These are phyloP conservation scores for Hapsidospora chrysogenum DNA, from an alignment of 495 filamentous ascomycete species.

Conservation along the genomic window DNA sequence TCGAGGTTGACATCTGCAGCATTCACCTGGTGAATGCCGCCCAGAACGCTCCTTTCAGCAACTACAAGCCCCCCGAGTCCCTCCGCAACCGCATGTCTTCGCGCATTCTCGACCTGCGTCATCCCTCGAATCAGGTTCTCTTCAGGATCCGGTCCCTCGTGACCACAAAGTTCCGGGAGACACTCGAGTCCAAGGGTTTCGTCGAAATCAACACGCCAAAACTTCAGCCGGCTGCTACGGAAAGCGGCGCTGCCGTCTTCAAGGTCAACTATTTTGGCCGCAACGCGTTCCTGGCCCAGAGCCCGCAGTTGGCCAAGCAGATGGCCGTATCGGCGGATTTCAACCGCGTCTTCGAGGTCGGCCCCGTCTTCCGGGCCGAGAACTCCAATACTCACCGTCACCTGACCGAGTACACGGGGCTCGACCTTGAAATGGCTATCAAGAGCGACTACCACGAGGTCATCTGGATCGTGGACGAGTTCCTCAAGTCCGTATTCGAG, in stretches of 20 bases:
- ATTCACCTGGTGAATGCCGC: constrained; percentile 17
- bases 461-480: constrained; percentile 58
- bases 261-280: constrained; percentile 85
- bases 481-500: constrained; percentile 79
- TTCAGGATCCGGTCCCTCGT: constrained; percentile 66
- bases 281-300: constrained; percentile 80
- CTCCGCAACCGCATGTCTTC: constrained; percentile 29
- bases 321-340: constrained; percentile 89
- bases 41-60: constrained; percentile 5
- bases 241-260: constrained; percentile 91
- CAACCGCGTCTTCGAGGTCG: constrained; percentile 79
- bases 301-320: constrained; percentile 87
- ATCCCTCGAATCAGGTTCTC: constrained; percentile 72
- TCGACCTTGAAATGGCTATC: constrained; percentile 92
- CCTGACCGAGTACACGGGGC: constrained; percentile 87
- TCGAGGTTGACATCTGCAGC: constrained; percentile 36
- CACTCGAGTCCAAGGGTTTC: constrained; percentile 62
- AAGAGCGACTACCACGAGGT: constrained; percentile 84
- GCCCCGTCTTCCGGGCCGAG: constrained; percentile 92
- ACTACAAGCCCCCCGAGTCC: constrained; percentile 8
- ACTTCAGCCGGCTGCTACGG: constrained; percentile 74
- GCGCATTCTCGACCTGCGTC: constrained; percentile 70
- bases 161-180: constrained; percentile 60
- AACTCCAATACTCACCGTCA: constrained; percentile 95
- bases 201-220: constrained; percentile 91